A percentile compares a stretch with the other conserved stretches of the same genome.
These are phyloP conservation scores for Arthroderma sp. DNA, from an alignment of 2,329 filamentous ascomycete genomes.

Conservation along the genomic window DNA sequence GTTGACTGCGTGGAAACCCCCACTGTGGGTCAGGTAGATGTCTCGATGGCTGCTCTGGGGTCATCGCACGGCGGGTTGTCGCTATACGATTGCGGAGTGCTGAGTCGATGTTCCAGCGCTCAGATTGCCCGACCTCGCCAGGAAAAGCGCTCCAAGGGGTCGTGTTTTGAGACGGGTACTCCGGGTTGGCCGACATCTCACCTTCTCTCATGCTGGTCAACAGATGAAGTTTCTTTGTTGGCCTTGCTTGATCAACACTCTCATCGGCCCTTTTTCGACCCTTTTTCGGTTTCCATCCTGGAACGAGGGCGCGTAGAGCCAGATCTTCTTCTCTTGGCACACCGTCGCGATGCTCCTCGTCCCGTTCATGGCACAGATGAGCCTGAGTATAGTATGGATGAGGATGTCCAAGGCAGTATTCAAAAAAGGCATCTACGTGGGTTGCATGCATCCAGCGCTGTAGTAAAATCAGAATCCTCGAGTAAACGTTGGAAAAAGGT, in stretches of 20 bases:
- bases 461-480: conserved; percentile 4
- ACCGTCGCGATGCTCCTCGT: conserved; percentile 59
- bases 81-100: conserved; percentile 14
- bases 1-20: conserved; percentile 40
- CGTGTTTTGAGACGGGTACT: conserved; percentile 14
- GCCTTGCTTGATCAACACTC: conserved; percentile 41
- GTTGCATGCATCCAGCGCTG: conserved; percentile 94
- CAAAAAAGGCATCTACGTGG: conserved; percentile 90
- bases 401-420: conserved; percentile 65
- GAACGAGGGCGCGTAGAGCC: conserved; percentile 69
- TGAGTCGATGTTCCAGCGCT: conserved; percentile 25
- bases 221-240: conserved; percentile 35
- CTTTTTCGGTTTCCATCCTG: conserved; percentile 53
- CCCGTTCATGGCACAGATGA: conserved; percentile 50
- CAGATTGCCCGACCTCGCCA: conserved; percentile 37
- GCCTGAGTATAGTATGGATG: conserved; percentile 72
- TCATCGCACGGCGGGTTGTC: conserved; percentile 8
- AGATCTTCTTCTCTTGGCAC: conserved; percentile 79
- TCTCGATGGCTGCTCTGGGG: conserved; percentile 4
- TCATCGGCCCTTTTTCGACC: conserved; percentile 50
- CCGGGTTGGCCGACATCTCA: not conserved
- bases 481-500: conserved; percentile 6
- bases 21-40: conserved; percentile 24
- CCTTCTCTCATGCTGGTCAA: no score
- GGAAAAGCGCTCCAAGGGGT: conserved; percentile 42